Evolutionary conservation across 2,329 filamentous ascomycete species (phyloP).

Genomic region (Colletotrichum phormii): DNA sequence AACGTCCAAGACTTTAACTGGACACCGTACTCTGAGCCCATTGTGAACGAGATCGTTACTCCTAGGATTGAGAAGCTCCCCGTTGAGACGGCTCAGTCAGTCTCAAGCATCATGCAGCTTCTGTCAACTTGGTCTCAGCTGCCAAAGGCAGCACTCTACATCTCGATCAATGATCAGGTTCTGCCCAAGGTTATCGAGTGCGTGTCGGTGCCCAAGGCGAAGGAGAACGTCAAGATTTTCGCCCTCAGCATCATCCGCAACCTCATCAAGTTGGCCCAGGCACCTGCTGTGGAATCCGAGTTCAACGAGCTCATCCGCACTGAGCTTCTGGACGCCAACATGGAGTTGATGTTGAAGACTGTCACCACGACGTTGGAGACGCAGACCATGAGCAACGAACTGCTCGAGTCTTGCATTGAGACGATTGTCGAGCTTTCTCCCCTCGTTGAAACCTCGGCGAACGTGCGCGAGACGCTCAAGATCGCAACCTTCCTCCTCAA

Average conservation of each 20-base stretch:
- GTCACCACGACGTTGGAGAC: conserved; percentile 76
- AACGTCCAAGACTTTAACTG: conserved; percentile 79
- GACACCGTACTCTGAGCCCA: conserved; percentile 74
- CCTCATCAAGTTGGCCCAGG: conserved; percentile 70
- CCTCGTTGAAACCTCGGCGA: conserved; percentile 73
- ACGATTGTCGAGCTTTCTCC: conserved; percentile 81
- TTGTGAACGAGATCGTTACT: conserved; percentile 81
- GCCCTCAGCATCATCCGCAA: conserved; percentile 81
- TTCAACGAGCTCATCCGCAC: conserved; percentile 65
- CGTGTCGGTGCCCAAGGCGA: conserved; percentile 77
- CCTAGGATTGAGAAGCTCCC: conserved; percentile 84
- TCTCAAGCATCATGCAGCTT: conserved; percentile 85
- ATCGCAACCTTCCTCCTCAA: conserved; percentile 85
- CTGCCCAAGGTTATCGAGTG: conserved; percentile 79
- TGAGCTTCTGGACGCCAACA: conserved; percentile 67
- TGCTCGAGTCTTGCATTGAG: conserved; percentile 83
- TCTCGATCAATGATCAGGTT: conserved; percentile 72
- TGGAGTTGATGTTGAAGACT: conserved; percentile 72
- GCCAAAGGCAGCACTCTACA: conserved; percentile 73
- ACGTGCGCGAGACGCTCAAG: conserved; percentile 81
- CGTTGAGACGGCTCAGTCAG: conserved; percentile 86
- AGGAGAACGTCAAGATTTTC: conserved; percentile 88
- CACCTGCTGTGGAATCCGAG: conserved; percentile 65
- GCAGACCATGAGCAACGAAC: conserved; percentile 72
- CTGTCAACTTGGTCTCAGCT: conserved; percentile 84